These are phyloP conservation scores for Saccharomyces hybrid DNA, from an alignment of 1,139 yeast species.

Conservation along the genomic window DNA sequence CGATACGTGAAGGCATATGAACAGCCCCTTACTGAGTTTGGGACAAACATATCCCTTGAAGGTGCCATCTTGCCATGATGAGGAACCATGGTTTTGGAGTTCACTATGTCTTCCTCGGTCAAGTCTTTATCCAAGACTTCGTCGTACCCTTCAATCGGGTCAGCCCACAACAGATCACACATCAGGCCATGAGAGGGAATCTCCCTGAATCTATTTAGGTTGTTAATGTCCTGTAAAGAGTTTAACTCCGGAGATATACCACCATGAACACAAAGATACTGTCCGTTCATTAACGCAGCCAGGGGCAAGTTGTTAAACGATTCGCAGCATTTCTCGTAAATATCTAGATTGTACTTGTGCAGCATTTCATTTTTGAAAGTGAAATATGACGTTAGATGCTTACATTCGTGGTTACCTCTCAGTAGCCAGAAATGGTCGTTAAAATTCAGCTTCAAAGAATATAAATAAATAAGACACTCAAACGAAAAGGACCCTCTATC, in stretches of 20 bases:
- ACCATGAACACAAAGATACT: conserved; percentile 94
- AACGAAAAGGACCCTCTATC: conserved; percentile 91
- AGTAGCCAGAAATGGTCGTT: conserved; percentile 75
- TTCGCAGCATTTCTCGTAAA: conserved; percentile 69
- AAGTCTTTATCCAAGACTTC: conserved; percentile 46
- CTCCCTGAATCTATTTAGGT: conserved; percentile 74
- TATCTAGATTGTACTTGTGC: conserved; percentile 63
- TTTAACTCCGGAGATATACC: conserved; percentile 87
- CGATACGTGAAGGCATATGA: conserved; percentile 83
- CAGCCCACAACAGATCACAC: conserved; percentile 97
- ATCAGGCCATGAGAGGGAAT: conserved; percentile 92
- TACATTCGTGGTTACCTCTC: conserved; percentile 94
- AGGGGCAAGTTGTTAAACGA: conserved; percentile 86
- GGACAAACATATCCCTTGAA: conserved; percentile 40
- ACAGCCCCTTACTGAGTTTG: conserved; percentile 84
- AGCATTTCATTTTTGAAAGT: conserved; percentile 88
- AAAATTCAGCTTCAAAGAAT: conserved; percentile 71
- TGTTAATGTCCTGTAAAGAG: conserved; percentile 60
- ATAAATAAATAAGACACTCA: conserved; percentile 77
- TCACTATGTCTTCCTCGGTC: conserved; percentile 9
- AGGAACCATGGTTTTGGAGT: not conserved
- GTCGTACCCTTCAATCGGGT: conserved; percentile 87
- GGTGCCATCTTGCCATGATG: conserved; percentile 1
- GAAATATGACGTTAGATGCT: conserved; percentile 88
- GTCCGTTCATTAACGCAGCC: conserved; percentile 91